Evolutionary conservation across 2,329 filamentous ascomycete species (phyloP).

Genomic region (Chrysosporium queenslandicum): DNA sequence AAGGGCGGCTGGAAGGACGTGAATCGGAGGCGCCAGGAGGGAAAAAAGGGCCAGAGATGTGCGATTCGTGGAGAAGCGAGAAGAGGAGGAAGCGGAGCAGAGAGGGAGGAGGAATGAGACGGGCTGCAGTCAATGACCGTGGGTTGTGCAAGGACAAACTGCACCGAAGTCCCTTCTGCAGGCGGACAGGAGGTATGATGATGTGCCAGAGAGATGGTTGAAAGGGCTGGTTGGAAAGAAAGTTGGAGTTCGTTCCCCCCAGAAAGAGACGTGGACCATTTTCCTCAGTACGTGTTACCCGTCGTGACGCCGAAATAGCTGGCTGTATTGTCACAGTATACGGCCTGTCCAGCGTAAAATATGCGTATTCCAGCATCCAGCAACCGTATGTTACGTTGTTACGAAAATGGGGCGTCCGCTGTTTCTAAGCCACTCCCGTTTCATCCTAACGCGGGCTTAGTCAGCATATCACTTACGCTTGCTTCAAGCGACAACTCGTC

Average conservation of each 20-base stretch:
- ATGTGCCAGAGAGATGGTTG: slow-evolving; percentile 15
- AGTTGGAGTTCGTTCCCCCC: slow-evolving; percentile 1
- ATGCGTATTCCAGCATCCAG: not conserved
- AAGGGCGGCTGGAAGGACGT: slow-evolving; percentile 5
- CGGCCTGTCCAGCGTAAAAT: not conserved
- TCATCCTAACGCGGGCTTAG: not conserved
- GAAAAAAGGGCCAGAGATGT: not conserved
- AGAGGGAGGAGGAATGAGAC: not conserved
- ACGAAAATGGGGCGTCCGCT: slow-evolving; percentile 1
- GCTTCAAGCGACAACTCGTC: too few relatives aligned
- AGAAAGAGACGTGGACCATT: slow-evolving; percentile 6
- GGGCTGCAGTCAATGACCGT: slow-evolving; percentile 7
- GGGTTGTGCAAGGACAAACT: not conserved
- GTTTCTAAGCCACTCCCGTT: slow-evolving; percentile 7
- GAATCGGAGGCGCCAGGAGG: not conserved
- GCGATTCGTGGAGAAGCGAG: slow-evolving; percentile 13
- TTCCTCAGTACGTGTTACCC: not conserved
- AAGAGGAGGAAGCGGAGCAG: slow-evolving; percentile 18
- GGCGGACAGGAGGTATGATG: slow-evolving; percentile 14
- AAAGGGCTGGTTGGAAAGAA: slow-evolving; percentile 2
- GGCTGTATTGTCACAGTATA: not conserved
- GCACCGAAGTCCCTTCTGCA: slow-evolving; percentile 1
- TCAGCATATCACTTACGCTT: slow-evolving; percentile 4
- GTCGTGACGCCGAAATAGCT: not conserved
- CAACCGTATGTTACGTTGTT: not conserved